Base-by-base conservation (phyloP, 208 protist genomes). In the Trypanosoma avium region DNA sequence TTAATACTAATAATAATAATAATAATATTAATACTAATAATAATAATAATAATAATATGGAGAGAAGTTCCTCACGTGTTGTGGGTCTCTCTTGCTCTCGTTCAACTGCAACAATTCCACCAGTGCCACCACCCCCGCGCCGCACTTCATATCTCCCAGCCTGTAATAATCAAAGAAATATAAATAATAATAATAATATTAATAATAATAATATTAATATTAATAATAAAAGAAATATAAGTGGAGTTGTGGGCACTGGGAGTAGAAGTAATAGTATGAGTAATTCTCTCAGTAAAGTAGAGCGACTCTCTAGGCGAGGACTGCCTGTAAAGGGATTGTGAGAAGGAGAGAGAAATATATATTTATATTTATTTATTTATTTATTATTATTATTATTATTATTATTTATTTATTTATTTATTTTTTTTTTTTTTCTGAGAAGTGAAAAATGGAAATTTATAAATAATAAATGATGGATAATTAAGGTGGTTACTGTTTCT, bases 321-420 rank as follows among this genome's bases (percentile, higher is more conserved):
- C 10, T 40, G 21, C 0, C 52, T 12, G n/a, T 48, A 40, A 45
- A 42, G 27, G 26, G 49, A 12, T 10, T 49, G 22, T 49, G 13
- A 35, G 56, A 19, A 67, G 53, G 27, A 53, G 9, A 62, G 66
- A 62, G 29, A 40, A 26, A 56, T 27, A 17, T 29, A 7, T 32
- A 29, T 38, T 46, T 61, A 5, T 67, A 45, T 67, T 73, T 24
- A 59, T 73, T 49, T 49, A 67, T 54, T 30, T 50, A 21, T 26
- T 29, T 50, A 26, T 8, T 13, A 22, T 26, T 35, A 4, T 68
- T 30, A 22, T 47, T 29, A 24, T 38, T 57, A 33, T 33, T 9
- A 42, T 33, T 38, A 33, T 61, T 65, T 57, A n/a, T 47, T 33
- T 72, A 22, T 73, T 46, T 27, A 45, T 54, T 55, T 73, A 13